Evolutionary conservation across 2,329 filamentous ascomycete genomes (phyloP).

Genomic region (Penicillium janthinellum): DNA sequence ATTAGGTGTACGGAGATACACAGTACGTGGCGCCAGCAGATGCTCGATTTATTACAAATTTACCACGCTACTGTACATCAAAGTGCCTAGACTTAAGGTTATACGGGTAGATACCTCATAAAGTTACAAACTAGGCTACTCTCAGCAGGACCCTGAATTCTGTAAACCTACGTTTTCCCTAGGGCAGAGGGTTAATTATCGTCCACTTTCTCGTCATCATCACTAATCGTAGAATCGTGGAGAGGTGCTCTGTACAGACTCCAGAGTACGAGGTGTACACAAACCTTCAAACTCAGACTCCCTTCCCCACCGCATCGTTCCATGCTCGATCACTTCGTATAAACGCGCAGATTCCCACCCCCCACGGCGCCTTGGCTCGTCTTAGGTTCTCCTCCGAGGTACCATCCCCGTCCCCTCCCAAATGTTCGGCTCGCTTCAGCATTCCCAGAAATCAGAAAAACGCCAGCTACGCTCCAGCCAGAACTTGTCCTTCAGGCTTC

Average conservation of each 20-base stretch:
- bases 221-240: not conserved
- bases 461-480: not conserved
- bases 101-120: not conserved
- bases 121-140: not conserved
- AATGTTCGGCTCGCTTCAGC: not conserved
- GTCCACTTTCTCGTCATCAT: not conserved
- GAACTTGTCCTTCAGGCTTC: not conserved
- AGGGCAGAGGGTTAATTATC: not conserved
- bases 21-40: not conserved
- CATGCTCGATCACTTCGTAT: slow-evolving; percentile 3
- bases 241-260: not conserved
- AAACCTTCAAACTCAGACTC: not conserved
- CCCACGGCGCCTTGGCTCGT: slow-evolving; percentile 2
- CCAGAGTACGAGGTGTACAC: not conserved
- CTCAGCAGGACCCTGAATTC: not conserved
- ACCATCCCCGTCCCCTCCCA: not conserved
- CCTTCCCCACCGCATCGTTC: not conserved
- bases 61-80: not conserved
- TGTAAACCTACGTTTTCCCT: not conserved
- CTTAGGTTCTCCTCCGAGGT: not conserved
- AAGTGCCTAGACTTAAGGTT: not conserved
- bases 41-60: not conserved
- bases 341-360: not conserved
- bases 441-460: not conserved
- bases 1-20: not conserved